Evolutionary conservation across 2,329 filamentous ascomycete genomes (phyloP).

Genomic region (Botrytis byssoidea): DNA sequence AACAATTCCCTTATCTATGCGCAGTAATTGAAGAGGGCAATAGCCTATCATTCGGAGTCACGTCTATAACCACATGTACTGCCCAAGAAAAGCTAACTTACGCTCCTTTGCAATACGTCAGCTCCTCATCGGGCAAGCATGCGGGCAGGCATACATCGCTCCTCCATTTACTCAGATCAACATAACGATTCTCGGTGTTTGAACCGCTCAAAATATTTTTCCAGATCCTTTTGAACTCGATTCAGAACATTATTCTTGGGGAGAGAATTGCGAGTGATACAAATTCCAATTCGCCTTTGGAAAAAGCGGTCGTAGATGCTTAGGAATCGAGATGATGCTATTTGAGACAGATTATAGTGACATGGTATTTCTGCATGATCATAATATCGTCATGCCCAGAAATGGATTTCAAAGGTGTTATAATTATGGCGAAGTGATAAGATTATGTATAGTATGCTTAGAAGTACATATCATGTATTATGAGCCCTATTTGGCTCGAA

Average conservation of each 20-base stretch:
- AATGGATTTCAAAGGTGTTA: not conserved
- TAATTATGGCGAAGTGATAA: not conserved
- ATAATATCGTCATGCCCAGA: conserved; percentile 8
- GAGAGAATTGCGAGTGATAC: conserved; percentile 23
- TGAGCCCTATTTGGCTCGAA: not conserved
- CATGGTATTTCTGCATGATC: conserved; percentile 18
- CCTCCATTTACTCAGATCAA: conserved; percentile 27
- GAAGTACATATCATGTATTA: not conserved
- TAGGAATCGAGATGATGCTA: conserved; percentile 38
- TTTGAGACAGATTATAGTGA: conserved; percentile 22
- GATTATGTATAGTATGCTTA: not conserved
- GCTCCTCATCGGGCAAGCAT: not conserved
- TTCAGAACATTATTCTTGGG: conserved; percentile 45
- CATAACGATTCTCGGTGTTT: conserved; percentile 26
- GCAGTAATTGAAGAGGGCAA: conserved; percentile 39
- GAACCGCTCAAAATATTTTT: conserved; percentile 39
- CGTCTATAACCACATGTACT: conserved; percentile 35
- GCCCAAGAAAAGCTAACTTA: conserved; percentile 22
- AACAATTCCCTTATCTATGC: conserved; percentile 34
- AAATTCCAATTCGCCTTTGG: conserved; percentile 44
- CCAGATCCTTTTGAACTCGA: conserved; percentile 30
- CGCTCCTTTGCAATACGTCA: conserved; percentile 8
- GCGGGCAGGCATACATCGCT: conserved; percentile 24
- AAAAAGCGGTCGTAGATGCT: conserved; percentile 43
- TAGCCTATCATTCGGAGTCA: conserved; percentile 36